Evolutionary conservation across 345 rosid genomes (phyloP), one percentile per base, ranked within the genome.

Genomic region (Raphanus raphanistrum): DNA sequence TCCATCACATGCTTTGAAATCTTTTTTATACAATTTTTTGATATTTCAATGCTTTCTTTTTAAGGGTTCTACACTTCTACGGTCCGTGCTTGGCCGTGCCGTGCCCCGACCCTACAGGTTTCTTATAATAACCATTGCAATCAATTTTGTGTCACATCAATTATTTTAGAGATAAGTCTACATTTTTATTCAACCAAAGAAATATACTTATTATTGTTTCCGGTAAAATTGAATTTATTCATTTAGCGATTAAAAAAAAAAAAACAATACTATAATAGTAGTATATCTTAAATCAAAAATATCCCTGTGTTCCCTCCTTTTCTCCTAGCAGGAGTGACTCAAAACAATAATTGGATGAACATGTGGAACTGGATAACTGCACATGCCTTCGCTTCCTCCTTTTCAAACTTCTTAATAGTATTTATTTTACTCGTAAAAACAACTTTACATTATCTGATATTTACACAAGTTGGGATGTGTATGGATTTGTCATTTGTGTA

Each of bases 1-100:
- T 74, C 59, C 38, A 17, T 79, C 82, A 80, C 82, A 80, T 80
- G 82, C 75, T 69, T 64, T 70, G 13, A 74, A 54, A 70, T 74
- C 63, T 69, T 45, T 73, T 13, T 32, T 41, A 6, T 41, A 6
- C 10, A 17, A 27, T 21, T 21, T 21, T 11, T 66, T 59, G 17
- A 48, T 61, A 35, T 17, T 35, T 68, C 65, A 27, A 35, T 62
- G 33, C 36, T 59, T 66, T 61, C 15, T 50, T 26, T 15, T 6
- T 5, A 78, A 32, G 4, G 12, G 74, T 35, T 59, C 77, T 45
- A 45, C 54, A n/a, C 17, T 48, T 43, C 78, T 67, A 79, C 77
- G 74, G 82, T 61, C 74, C 48, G 65, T 66, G 77, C 58, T 50
- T 69, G 41, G 66, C 68, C 52, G 67, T 78, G 63, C 72, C 73